Evolutionary conservation across 2,329 filamentous ascomycete genomes (phyloP), one percentile per base, ranked within the genome.

Genomic region (Penicillium sp.): DNA sequence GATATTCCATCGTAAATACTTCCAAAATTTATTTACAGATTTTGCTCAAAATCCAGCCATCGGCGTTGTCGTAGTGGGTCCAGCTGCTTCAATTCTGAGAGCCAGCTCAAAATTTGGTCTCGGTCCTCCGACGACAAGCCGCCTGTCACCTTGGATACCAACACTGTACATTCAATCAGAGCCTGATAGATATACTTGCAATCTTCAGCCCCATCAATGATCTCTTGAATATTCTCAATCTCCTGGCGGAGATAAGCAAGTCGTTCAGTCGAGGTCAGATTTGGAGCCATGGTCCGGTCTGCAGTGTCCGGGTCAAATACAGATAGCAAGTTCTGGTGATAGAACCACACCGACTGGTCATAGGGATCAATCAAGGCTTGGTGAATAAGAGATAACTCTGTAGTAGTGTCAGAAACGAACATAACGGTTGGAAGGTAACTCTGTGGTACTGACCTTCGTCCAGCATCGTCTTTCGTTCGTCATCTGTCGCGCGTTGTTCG

Each of bases 341-440:
- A 98, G 74, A 96, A 96, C 93, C 95, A 99, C 6, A 97, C 81
- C 19, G 92, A 96, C 71, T 98, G 93, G 70, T 98, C 93, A 65
- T 96, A 92, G 0, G 93, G 92, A 56, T 96, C 93, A 37, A 92
- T 95, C 48, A 98, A 80, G 0, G 90, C 93, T 55, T 88, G 84
- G 54, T 89, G 86, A 26, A 96, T 87, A 44, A 90, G 78, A 26
- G 84, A 80, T 50, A 98, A 80, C 76, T 99, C 95, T 84, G 33
- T 47, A 16, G 5, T 14, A 37, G 19, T n/a, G 56, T 47, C 19
- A 48, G 37, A 22, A 48, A 55, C 3, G 44, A 22, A 37, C 22
- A 45, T 29, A 35, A 21, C 43, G 37, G 39, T 14, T 21, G 33
- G 7, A 19, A 21, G 26, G 49, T 46, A 55, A 29, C 52, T 55